Evolutionary conservation across 1,139 yeast genomes (phyloP).

Genomic region (Suhomyces chickasaworum): DNA sequence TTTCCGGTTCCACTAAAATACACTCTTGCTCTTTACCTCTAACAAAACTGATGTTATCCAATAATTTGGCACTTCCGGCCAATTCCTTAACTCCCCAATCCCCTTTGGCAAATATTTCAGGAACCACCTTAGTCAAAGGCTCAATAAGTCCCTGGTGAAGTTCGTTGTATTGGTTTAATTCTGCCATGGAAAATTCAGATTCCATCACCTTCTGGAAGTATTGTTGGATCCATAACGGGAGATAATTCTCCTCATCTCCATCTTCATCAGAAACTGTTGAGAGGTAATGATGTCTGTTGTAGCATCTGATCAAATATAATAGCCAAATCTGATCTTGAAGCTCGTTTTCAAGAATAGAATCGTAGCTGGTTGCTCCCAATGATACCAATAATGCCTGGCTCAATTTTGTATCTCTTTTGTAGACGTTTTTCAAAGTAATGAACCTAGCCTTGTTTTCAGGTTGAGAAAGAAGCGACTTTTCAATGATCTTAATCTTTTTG

Average conservation of each 20-base stretch:
- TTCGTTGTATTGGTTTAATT: slow-evolving; percentile 55
- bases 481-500: slow-evolving; percentile 50
- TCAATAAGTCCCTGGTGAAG: slow-evolving; percentile 61
- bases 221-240: slow-evolving; percentile 56
- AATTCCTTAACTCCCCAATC: slow-evolving; percentile 64
- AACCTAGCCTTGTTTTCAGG: slow-evolving; percentile 41
- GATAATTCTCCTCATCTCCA: slow-evolving; percentile 30
- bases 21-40: slow-evolving; percentile 64
- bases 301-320: slow-evolving; percentile 62
- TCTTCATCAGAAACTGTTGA: slow-evolving; percentile 22
- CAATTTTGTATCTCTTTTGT: slow-evolving; percentile 57
- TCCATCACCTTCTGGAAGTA: slow-evolving; percentile 45
- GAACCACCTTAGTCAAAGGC: slow-evolving; percentile 51
- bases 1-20: slow-evolving; percentile 45
- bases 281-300: slow-evolving; percentile 45
- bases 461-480: slow-evolving; percentile 51
- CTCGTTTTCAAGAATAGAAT: slow-evolving; percentile 48
- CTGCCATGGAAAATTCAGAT: slow-evolving; percentile 47
- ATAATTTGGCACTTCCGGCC: slow-evolving; percentile 59
- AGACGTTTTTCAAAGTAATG: slow-evolving; percentile 55
- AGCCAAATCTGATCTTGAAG: slow-evolving; percentile 62
- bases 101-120: slow-evolving; percentile 62
- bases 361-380: slow-evolving; percentile 59
- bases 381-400: slow-evolving; percentile 56
- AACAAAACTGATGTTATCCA: slow-evolving; percentile 59